Percentiles rank a stretch among this genome's conserved stretches.
phyloP scores from a whole-genome alignment of 2,329 filamentous ascomycete species.

The Xylaria sp. region DNA sequence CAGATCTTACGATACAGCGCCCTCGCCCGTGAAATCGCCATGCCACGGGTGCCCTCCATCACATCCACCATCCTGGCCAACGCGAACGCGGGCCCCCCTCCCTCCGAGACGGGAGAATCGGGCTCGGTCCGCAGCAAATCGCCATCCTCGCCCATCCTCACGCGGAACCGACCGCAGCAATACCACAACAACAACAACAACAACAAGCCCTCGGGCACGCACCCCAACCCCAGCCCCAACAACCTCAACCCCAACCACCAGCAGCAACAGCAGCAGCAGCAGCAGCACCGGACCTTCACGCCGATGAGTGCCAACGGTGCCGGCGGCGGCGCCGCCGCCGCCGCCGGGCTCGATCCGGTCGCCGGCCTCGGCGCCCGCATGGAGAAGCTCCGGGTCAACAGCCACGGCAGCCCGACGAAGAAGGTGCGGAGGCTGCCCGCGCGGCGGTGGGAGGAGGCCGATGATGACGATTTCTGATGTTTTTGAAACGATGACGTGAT shows the following conservation, averaged over 20 bases:
- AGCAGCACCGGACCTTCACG: too few relatives aligned
- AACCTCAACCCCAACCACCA: too few relatives aligned
- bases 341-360: conserved; percentile 33
- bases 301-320: too few relatives aligned
- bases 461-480: conserved; percentile 45
- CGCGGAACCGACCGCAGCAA: conserved; percentile 39
- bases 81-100: conserved; percentile 23
- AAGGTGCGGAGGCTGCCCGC: conserved; percentile 54
- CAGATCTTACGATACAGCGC: conserved; percentile 95
- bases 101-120: conserved; percentile 24
- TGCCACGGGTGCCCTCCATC: conserved; percentile 83
- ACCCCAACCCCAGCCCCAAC: conserved; percentile 31
- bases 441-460: conserved; percentile 51
- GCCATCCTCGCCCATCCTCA: conserved; percentile 33
- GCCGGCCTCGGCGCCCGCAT: conserved; percentile 49
- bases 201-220: conserved; percentile 40
- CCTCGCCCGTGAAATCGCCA: conserved; percentile 87
- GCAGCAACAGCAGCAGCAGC: too few relatives aligned
- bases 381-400: conserved; percentile 53
- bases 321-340: conserved; percentile 49
- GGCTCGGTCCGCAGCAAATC: conserved; percentile 30
- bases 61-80: conserved; percentile 67
- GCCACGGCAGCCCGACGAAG: conserved; percentile 48
- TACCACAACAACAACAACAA: too few relatives aligned
- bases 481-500: conserved; percentile 17